A percentile compares a stretch with the other conserved stretches of the same genome.
Evolutionary conservation across 345 rosid genomes (phyloP).

Genomic region (Erodium maritimum): DNA sequence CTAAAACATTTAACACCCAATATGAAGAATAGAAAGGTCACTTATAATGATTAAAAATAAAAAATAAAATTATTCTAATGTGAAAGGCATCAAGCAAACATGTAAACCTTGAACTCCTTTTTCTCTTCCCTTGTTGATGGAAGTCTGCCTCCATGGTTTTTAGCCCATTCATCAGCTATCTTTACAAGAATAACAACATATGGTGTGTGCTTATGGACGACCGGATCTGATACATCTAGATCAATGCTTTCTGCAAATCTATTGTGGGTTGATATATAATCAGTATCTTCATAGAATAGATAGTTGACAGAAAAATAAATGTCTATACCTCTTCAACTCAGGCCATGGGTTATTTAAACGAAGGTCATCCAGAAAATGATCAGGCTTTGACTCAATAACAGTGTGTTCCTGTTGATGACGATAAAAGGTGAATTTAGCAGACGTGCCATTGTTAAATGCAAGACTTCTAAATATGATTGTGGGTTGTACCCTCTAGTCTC

Average conservation of each 20-base stretch:
- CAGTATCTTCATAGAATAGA: constrained; percentile 12
- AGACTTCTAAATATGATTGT: too few species aligned
- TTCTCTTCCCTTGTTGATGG: constrained; percentile 88
- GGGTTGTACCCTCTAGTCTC: too few species aligned
- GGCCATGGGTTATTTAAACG: constrained; percentile 96
- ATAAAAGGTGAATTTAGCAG: constrained; percentile 2
- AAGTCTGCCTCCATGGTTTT: constrained; percentile 55
- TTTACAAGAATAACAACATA: constrained; percentile 79
- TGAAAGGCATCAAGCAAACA: too few species aligned
- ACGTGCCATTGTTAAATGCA: too few species aligned
- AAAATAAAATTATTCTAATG: not conserved
- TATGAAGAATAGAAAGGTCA: constrained; percentile 11
- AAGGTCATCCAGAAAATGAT: constrained; percentile 91
- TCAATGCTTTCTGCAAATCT: constrained; percentile 79
- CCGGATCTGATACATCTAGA: constrained; percentile 56
- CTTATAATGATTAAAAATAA: constrained; percentile 11
- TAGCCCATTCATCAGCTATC: constrained; percentile 75
- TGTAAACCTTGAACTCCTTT: constrained; percentile 68
- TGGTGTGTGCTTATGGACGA: constrained; percentile 88
- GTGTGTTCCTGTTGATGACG: constrained; percentile 63
- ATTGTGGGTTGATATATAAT: constrained; percentile 5
- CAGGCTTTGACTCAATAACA: constrained; percentile 89
- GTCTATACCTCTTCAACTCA: constrained; percentile 53
- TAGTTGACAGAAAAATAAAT: constrained; percentile 2
- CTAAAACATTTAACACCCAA: constrained; percentile 28